Percentiles rank a stretch among this genome's conserved stretches.
Evolutionary conservation across 164 flowering plant species (phyloP).

Genomic region (Kingdonia uniflora): DNA sequence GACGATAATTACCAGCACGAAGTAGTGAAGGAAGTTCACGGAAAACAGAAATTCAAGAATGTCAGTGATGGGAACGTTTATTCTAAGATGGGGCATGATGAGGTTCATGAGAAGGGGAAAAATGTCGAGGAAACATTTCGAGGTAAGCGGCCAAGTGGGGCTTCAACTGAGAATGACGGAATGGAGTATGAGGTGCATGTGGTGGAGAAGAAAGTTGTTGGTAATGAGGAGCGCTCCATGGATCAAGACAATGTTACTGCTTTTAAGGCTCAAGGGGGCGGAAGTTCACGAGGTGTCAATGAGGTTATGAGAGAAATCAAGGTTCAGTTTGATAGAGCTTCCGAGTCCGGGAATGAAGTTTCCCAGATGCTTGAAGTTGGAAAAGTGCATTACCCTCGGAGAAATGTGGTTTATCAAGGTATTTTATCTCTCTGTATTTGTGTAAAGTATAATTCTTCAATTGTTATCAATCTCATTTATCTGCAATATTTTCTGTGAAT

Average conservation of each 20-base stretch:
- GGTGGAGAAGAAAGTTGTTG: conserved; percentile 72
- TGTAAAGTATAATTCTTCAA: no score
- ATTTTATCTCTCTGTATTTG: neutral
- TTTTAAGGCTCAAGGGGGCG: conserved; percentile 24
- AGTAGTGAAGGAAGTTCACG: conserved; percentile 74
- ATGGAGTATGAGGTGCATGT: conserved; percentile 63
- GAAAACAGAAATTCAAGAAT: conserved; percentile 34
- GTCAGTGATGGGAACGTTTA: conserved; percentile 21
- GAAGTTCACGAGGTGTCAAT: conserved; percentile 25
- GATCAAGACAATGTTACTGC: conserved; percentile 28
- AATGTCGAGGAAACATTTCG: no score
- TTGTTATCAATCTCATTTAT: no score
- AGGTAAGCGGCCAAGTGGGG: conserved; percentile 24
- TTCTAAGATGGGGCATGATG: conserved; percentile 14
- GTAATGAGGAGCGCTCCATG: conserved; percentile 27
- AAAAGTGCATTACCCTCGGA: conserved; percentile 53
- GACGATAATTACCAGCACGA: conserved; percentile 65
- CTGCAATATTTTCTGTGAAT: no score
- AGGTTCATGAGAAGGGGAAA: conserved; percentile 20
- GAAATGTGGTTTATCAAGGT: conserved; percentile 53
- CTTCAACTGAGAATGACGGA: conserved; percentile 23
- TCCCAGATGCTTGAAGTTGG: conserved; percentile 81
- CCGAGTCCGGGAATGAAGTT: conserved; percentile 62
- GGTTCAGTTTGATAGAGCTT: conserved; percentile 64
- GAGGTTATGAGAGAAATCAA: conserved; percentile 63